phyloP scores from a whole-genome alignment of 2,329 filamentous ascomycete species.

The Aspergillus cejpii region DNA sequence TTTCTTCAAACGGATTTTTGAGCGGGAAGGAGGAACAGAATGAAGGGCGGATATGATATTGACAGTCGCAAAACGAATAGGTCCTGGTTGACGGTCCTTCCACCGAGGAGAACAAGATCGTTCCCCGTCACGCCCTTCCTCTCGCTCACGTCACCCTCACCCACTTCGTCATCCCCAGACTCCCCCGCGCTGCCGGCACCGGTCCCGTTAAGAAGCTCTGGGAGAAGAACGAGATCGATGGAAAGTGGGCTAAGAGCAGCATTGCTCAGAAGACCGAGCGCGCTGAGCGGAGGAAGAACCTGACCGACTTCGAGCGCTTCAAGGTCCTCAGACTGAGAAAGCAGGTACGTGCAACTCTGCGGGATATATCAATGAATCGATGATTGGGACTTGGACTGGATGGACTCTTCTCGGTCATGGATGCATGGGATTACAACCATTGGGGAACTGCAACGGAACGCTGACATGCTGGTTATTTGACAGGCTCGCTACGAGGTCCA shows the following conservation, averaged over 20 bases:
- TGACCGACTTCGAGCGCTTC: slow-evolving; percentile 99
- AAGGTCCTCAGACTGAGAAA: slow-evolving; percentile 99
- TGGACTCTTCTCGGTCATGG: neutral
- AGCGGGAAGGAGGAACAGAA: slow-evolving; percentile 4
- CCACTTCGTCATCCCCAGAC: slow-evolving; percentile 75
- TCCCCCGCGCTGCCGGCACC: slow-evolving; percentile 77
- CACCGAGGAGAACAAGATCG: slow-evolving; percentile 67
- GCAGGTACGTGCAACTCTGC: slow-evolving; percentile 60
- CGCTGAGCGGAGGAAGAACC: slow-evolving; percentile 75
- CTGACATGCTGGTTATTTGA: slow-evolving; percentile 16
- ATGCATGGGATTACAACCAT: neutral
- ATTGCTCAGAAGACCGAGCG: slow-evolving; percentile 92
- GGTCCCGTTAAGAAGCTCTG: slow-evolving; percentile 79
- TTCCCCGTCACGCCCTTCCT: slow-evolving; percentile 79
- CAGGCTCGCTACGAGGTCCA: slow-evolving; percentile 88
- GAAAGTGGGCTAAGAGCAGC: slow-evolving; percentile 84
- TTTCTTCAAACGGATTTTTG: slow-evolving; percentile 6
- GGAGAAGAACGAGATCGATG: slow-evolving; percentile 85
- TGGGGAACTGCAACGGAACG: neutral
- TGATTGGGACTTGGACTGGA: neutral
- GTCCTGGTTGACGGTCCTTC: slow-evolving; percentile 94
- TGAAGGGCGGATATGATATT: slow-evolving; percentile 13
- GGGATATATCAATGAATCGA: neutral
- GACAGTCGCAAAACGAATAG: slow-evolving; percentile 47
- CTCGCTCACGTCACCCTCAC: slow-evolving; percentile 83